phyloP scores from a whole-genome alignment of 1,284 basidiomycete species.

The Leucoagaricus sp. region DNA sequence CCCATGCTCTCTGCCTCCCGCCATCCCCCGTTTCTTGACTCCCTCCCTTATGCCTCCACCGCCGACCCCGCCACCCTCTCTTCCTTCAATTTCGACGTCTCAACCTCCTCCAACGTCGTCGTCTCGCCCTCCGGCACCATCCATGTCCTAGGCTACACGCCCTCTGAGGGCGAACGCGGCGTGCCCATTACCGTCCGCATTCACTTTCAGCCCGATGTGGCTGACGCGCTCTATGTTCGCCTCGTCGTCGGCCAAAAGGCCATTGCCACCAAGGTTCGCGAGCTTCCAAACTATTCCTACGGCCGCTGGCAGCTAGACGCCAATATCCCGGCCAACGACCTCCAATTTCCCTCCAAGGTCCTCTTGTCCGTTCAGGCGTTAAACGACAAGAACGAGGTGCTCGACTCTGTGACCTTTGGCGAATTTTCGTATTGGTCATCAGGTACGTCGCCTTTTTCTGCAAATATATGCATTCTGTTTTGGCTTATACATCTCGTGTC shows the following conservation, averaged over 20 bases:
- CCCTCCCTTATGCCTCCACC: not conserved
- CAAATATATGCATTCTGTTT: conserved; percentile 7
- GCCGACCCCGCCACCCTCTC: conserved; percentile 17
- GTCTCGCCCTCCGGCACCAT: conserved; percentile 54
- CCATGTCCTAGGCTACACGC: conserved; percentile 59
- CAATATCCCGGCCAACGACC: conserved; percentile 47
- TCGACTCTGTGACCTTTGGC: conserved; percentile 70
- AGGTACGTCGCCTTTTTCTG: conserved; percentile 37
- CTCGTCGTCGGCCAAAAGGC: conserved; percentile 66
- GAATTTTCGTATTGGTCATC: conserved; percentile 65
- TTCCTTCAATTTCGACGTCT: conserved; percentile 15
- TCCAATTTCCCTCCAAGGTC: conserved; percentile 41
- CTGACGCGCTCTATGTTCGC: conserved; percentile 57
- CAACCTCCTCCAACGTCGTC: conserved; percentile 27
- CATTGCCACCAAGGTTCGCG: conserved; percentile 58
- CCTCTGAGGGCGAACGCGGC: conserved; percentile 59
- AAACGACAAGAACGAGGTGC: conserved; percentile 47
- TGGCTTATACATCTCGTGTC: not conserved
- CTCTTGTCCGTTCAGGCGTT: conserved; percentile 65
- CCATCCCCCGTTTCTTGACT: conserved; percentile 12
- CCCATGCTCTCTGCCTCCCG: conserved; percentile 21
- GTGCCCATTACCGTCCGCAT: conserved; percentile 61
- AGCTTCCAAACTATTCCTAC: conserved; percentile 41
- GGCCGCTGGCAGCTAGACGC: conserved; percentile 65
- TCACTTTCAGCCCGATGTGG: conserved; percentile 51